Base-by-base conservation (phyloP, 176 grass and related monocot species). In the Oryza australiensis region DNA sequence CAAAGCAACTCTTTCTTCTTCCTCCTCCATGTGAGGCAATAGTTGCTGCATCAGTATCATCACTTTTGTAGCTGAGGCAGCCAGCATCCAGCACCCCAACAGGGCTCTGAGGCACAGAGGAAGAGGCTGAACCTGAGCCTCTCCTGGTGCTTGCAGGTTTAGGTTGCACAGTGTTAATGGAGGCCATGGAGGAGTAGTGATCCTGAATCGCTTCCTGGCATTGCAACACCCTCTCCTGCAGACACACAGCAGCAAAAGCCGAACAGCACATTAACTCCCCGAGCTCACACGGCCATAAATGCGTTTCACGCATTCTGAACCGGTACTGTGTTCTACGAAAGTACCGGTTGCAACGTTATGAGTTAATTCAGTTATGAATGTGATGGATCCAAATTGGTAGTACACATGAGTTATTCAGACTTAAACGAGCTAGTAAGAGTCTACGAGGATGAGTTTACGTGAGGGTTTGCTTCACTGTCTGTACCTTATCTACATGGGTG, bases 11-110 rank as follows among this genome's bases (percentile, higher is more conserved):
- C 43, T 22, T 55, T 0, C 43, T 46, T 15, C 71, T 45, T 53
- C 40, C 75, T 76, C 49, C 86, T 76, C 49, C 86, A 89, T 89
- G 94, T 89, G 88, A 92, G 27, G 70, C 88, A 68, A 74, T 60
- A 67, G 86, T 68, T 32, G 43, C 23, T 22, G 64, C 77, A 51
- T 75, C 45, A 41, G 51, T 55, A n/a, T 55, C 51, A 55, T 94
- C 83, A 64, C 92, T 92, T 70, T 83, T 94, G 83, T 87, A 97
- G 90, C 94, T 94, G 34, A 92, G 81, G 88, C 92, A 90, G 76
- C 85, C 90, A 59, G 88, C 89, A 81, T 92, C 92, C 35, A 97
- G 78, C 76, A 94, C 90, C 24, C 88, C 92, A 23, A 94, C 86
- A 80, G 94, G 94, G 83, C 94, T 97, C 38, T 71, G 80, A 5